Conservation (phyloP, 169 alveolate genomes). For the Plasmodium inui region DNA sequence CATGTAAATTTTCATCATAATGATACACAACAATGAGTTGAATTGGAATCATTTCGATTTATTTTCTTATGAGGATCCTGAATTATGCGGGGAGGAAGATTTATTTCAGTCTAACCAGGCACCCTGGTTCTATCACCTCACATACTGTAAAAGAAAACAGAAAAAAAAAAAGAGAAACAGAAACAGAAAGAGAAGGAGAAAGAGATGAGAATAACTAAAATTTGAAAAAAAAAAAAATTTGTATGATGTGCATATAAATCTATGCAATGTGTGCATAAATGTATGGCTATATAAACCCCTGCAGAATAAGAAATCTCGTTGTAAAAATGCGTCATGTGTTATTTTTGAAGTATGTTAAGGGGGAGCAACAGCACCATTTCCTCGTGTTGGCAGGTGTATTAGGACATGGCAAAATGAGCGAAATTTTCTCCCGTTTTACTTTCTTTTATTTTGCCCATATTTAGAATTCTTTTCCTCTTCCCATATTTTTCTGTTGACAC, state of each 20-base stretch:
- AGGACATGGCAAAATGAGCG: not conserved
- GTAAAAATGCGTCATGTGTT: not conserved
- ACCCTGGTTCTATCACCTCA: constrained; percentile 73
- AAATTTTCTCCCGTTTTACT: not conserved
- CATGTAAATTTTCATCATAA: constrained; percentile 10
- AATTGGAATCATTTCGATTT: constrained; percentile 4
- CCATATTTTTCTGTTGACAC: not conserved
- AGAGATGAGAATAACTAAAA: not conserved
- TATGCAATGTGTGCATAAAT: not conserved
- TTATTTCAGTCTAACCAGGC: constrained; percentile 40
- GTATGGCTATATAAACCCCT: not conserved
- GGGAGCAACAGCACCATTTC: not conserved
- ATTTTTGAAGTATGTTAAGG: not conserved
- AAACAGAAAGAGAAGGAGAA: not conserved
- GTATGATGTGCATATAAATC: not conserved
- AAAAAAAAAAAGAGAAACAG: not conserved
- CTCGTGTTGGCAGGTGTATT: not conserved
- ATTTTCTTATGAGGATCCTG: constrained; percentile 68
- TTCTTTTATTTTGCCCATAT: not conserved
- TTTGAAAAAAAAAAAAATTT: not conserved
- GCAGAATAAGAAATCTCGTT: not conserved
- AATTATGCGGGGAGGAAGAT: constrained; percentile 28
- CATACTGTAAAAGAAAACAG: constrained; percentile 29
- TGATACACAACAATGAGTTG: constrained; percentile 12
- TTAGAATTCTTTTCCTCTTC: not conserved